Conservation (phyloP, 139 green algal species). For the Yamagishiella unicocca region DNA sequence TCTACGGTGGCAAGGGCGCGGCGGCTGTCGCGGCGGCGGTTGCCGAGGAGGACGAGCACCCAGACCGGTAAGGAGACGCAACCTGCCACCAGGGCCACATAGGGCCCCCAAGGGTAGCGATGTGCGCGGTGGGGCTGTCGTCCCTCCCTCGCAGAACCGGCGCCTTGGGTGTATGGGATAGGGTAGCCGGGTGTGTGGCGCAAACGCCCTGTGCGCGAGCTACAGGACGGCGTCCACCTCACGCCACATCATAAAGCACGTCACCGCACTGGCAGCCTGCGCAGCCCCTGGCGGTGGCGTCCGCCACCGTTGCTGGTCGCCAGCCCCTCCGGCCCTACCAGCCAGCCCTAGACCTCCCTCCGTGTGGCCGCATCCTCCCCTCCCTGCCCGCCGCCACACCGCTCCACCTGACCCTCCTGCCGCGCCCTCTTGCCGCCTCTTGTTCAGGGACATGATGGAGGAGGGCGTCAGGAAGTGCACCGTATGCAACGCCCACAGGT, state of each 20-base stretch:
- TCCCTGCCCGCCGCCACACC: neutral
- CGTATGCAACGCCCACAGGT: conserved; percentile 16
- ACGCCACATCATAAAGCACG: too few relatives aligned
- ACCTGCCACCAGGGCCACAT: neutral
- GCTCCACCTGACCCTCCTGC: neutral
- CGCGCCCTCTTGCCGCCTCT: neutral
- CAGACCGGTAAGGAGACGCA: neutral
- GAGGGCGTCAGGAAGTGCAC: neutral
- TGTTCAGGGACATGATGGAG: neutral
- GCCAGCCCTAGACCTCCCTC: neutral
- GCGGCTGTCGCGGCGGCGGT: neutral
- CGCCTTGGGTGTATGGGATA: neutral
- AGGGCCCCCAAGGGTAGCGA: neutral
- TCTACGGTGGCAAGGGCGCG: neutral
- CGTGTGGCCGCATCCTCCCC: neutral
- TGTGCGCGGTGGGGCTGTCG: neutral
- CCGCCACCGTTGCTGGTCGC: neutral
- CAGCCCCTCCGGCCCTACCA: neutral
- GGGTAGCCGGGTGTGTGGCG: neutral
- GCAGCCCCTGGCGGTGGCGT: neutral
- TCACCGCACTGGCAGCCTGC: too few relatives aligned
- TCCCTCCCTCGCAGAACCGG: too few relatives aligned
- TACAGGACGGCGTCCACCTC: neutral
- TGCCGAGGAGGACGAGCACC: neutral
- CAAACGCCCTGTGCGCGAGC: neutral